phyloP scores from a whole-genome alignment of 257 asterid genomes.

The Fraxinus quadrangulata region DNA sequence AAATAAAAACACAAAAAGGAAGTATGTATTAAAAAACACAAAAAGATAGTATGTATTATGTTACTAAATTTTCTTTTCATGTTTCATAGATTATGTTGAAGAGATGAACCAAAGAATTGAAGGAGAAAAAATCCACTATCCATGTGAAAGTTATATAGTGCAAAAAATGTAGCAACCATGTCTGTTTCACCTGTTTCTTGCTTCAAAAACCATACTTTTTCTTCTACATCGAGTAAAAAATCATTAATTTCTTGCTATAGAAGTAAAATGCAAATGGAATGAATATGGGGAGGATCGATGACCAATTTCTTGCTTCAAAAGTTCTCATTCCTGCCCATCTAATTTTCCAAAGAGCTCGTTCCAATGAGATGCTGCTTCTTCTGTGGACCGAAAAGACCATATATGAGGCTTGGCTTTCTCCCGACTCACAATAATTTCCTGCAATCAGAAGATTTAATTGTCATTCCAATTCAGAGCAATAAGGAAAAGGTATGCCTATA shows the following conservation, averaged over 20 bases:
- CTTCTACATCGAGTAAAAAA: background rate
- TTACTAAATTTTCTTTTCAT: background rate
- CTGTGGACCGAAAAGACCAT: conserved; percentile 56
- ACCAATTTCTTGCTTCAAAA: conserved; percentile 1
- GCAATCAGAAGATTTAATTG: conserved; percentile 28
- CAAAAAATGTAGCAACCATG: background rate
- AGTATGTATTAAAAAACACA: too few species aligned
- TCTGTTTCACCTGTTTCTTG: background rate
- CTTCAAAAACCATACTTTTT: background rate
- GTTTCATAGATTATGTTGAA: background rate
- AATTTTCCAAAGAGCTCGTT: conserved; percentile 43
- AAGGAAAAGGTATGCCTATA: background rate
- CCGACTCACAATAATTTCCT: conserved; percentile 55
- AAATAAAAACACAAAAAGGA: too few species aligned
- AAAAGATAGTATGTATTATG: too few species aligned
- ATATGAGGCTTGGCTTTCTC: conserved; percentile 53
- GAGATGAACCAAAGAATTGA: background rate
- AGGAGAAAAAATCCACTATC: background rate
- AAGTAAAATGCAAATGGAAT: conserved; percentile 9
- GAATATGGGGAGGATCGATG: background rate
- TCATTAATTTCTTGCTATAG: background rate
- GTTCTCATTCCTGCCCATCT: conserved; percentile 30
- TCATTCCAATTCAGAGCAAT: background rate
- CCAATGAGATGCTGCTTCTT: conserved; percentile 55
- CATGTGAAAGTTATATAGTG: background rate